Evolutionary conservation across 495 filamentous ascomycete species (phyloP).

Genomic region (Podospora sp.): DNA sequence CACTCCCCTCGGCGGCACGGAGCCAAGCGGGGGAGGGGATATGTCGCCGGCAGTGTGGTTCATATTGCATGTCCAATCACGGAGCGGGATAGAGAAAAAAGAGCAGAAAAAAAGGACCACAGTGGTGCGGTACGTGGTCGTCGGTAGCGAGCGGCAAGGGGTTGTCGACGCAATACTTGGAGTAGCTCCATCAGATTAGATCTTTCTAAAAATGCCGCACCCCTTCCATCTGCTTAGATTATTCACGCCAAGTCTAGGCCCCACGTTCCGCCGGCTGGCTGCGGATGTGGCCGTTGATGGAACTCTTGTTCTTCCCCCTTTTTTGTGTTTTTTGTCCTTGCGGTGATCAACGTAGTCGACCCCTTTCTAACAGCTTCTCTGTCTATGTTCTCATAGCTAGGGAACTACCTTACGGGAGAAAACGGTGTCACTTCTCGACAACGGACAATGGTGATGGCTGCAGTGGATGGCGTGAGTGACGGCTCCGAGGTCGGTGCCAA

Average conservation of each 20-base stretch:
- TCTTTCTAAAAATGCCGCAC: slow-evolving; percentile 36
- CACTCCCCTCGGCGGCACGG: background rate
- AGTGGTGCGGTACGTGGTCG: background rate
- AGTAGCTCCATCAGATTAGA: slow-evolving; percentile 30
- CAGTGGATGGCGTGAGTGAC: background rate
- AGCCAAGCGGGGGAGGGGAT: background rate
- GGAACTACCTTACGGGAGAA: too few relatives aligned
- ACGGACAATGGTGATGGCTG: background rate
- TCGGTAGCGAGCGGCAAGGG: background rate
- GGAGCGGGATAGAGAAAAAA: background rate
- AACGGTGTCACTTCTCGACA: background rate
- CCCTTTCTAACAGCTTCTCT: too few relatives aligned
- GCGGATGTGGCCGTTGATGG: background rate
- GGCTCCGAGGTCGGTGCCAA: slow-evolving; percentile 38
- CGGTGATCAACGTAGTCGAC: too few relatives aligned
- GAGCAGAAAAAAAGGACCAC: background rate
- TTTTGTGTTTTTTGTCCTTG: background rate
- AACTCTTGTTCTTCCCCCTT: background rate
- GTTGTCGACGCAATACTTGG: too few relatives aligned
- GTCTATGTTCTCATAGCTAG: too few relatives aligned
- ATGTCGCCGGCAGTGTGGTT: background rate
- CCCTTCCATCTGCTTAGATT: slow-evolving; percentile 49
- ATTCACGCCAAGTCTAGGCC: slow-evolving; percentile 31
- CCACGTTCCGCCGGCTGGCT: slow-evolving; percentile 8
- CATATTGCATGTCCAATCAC: background rate